These are phyloP conservation scores for Russula brevipes DNA, from an alignment of 768 basidiomycete species.

Conservation along the genomic window DNA sequence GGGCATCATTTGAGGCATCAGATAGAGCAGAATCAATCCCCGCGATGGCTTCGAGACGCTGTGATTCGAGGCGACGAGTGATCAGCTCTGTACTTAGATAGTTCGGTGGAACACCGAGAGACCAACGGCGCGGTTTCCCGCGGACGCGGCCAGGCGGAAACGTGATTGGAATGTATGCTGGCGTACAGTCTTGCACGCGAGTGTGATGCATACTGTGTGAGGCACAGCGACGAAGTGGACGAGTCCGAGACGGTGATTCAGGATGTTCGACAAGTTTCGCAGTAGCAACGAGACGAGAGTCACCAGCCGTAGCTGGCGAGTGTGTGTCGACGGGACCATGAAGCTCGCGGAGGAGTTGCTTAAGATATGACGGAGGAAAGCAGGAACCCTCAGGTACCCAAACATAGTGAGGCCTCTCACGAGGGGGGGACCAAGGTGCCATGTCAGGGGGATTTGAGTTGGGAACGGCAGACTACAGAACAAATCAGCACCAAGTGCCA, in stretches of 20 bases:
- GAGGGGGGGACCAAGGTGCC: constrained; percentile 24
- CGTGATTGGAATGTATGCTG: neutral
- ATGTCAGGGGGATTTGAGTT: constrained; percentile 16
- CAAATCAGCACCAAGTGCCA: neutral
- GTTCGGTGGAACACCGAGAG: constrained; percentile 21
- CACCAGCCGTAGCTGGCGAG: neutral
- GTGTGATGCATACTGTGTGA: constrained; percentile 7
- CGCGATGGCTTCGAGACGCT: constrained; percentile 8
- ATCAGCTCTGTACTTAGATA: constrained; percentile 22
- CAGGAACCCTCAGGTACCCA: constrained; percentile 25
- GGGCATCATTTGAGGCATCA: constrained; percentile 8
- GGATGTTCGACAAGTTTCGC: neutral
- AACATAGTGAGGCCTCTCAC: constrained; percentile 6
- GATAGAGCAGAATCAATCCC: neutral
- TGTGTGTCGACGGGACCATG: neutral
- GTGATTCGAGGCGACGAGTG: constrained; percentile 15
- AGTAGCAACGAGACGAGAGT: constrained; percentile 4
- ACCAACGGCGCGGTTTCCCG: constrained; percentile 25
- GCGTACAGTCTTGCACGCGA: neutral
- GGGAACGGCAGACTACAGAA: constrained; percentile 9
- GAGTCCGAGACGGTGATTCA: constrained; percentile 6
- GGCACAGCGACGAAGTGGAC: constrained; percentile 17
- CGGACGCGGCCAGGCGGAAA: neutral
- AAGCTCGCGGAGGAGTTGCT: constrained; percentile 5
- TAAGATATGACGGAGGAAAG: constrained; percentile 23